phyloP scores from a whole-genome alignment of 768 basidiomycete genomes.

The Xerocomus spinulosus region DNA sequence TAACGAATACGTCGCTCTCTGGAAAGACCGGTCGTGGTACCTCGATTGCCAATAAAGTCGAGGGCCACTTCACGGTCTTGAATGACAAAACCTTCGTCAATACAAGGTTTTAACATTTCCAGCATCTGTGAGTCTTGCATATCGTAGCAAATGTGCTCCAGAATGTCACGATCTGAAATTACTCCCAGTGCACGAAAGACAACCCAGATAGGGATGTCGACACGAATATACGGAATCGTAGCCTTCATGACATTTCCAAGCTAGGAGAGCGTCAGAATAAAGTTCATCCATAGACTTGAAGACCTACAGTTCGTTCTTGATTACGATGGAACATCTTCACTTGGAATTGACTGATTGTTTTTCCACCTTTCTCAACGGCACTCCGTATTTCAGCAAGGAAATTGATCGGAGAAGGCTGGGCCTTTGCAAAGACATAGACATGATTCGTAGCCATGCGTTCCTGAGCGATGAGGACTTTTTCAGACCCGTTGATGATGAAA shows the following conservation, averaged over 20 bases:
- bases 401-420: constrained; percentile 91
- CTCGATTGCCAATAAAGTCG: constrained; percentile 98
- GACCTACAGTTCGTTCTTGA: constrained; percentile 79
- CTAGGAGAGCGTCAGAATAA: constrained; percentile 34
- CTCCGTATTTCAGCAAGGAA: constrained; percentile 97
- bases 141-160: constrained; percentile 98
- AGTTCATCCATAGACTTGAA: neutral
- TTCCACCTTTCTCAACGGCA: constrained; percentile 96
- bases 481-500: constrained; percentile 99
- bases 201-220: constrained; percentile 98
- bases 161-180: constrained; percentile 94
- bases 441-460: constrained; percentile 99
- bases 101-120: constrained; percentile 97
- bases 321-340: constrained; percentile 94
- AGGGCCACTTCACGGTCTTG: constrained; percentile 96
- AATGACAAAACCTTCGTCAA: constrained; percentile 97
- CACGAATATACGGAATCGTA: constrained; percentile 96
- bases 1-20: constrained; percentile 92
- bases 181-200: constrained; percentile 98
- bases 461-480: constrained; percentile 99
- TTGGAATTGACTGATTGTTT: constrained; percentile 96
- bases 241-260: constrained; percentile 93
- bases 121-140: constrained; percentile 94
- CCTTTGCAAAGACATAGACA: constrained; percentile 98
- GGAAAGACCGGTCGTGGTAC: constrained; percentile 88